Evolutionary conservation across 1,139 yeast species (phyloP).

Genomic region (Diutina ranongensis): DNA sequence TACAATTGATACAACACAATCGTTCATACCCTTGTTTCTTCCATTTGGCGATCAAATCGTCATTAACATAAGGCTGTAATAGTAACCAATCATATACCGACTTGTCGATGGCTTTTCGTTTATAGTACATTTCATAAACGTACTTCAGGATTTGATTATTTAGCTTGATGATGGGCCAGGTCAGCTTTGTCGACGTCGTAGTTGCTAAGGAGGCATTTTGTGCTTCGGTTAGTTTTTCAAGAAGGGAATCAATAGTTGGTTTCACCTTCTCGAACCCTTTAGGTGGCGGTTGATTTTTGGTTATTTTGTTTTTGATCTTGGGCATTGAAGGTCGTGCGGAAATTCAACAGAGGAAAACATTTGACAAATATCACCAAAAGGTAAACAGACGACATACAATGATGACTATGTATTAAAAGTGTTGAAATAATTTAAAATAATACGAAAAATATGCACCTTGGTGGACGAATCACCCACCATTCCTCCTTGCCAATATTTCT

Average conservation of each 20-base stretch:
- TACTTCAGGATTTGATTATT: slow-evolving; percentile 72
- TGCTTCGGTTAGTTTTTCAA: slow-evolving; percentile 46
- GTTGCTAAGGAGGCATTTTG: slow-evolving; percentile 23
- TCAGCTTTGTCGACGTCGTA: slow-evolving; percentile 36
- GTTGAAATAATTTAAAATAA: too few species aligned
- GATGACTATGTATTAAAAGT: too few species aligned
- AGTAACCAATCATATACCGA: slow-evolving; percentile 73
- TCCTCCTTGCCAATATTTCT: neutral
- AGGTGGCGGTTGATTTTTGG: slow-evolving; percentile 33
- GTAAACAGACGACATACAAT: too few species aligned
- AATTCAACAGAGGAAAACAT: too few species aligned
- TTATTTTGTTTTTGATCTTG: slow-evolving; percentile 9
- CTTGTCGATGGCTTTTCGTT: slow-evolving; percentile 51
- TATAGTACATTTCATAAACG: slow-evolving; percentile 63
- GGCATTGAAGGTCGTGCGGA: slow-evolving; percentile 7
- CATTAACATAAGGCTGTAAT: slow-evolving; percentile 57
- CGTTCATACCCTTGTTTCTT: slow-evolving; percentile 82
- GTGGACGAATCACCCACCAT: too few species aligned
- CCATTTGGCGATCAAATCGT: slow-evolving; percentile 78
- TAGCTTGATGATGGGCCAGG: slow-evolving; percentile 65
- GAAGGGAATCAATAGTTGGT: slow-evolving; percentile 56
- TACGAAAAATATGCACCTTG: too few species aligned
- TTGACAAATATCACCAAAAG: too few species aligned
- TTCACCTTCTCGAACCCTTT: slow-evolving; percentile 67
- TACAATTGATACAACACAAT: slow-evolving; percentile 75